phyloP scores from a whole-genome alignment of 1,284 basidiomycete species.

The Naganishia liquefaciens region DNA sequence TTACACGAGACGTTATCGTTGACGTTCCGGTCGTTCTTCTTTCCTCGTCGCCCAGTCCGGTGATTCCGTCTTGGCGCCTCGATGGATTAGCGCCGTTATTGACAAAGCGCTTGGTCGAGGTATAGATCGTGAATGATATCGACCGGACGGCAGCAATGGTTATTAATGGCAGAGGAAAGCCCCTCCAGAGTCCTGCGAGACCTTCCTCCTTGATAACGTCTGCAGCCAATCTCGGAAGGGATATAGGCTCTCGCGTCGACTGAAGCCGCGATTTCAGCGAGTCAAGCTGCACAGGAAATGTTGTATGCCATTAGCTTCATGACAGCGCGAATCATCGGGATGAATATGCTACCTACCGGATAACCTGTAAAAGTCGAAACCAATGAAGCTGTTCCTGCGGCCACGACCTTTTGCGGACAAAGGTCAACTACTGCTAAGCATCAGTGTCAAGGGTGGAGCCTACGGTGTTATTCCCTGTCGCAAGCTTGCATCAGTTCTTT shows the following conservation, averaged over 20 bases:
- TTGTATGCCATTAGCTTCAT: neutral
- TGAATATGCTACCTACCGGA: constrained; percentile 41
- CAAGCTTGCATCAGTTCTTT: neutral
- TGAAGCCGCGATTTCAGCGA: constrained; percentile 89
- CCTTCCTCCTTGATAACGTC: constrained; percentile 86
- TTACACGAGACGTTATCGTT: neutral
- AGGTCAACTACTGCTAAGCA: too few relatives aligned
- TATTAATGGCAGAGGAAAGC: constrained; percentile 75
- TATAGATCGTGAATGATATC: constrained; percentile 91
- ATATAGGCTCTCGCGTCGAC: constrained; percentile 73
- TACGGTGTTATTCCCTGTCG: constrained; percentile 26
- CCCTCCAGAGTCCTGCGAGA: constrained; percentile 64
- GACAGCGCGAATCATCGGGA: neutral
- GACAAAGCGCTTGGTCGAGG: constrained; percentile 78
- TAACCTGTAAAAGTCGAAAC: constrained; percentile 55
- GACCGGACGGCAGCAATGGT: constrained; percentile 94
- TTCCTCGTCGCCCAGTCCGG: constrained; percentile 19
- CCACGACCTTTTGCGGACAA: constrained; percentile 34
- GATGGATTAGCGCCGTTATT: constrained; percentile 57
- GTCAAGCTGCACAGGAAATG: constrained; percentile 63
- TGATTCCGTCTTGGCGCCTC: constrained; percentile 9
- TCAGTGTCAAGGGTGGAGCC: neutral
- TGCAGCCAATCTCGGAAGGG: constrained; percentile 65
- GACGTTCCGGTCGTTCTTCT: constrained; percentile 8
- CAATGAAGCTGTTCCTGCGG: constrained; percentile 53